Base-by-base conservation (phyloP, 306 rosid genomes). In the Vachellia pachyceras region DNA sequence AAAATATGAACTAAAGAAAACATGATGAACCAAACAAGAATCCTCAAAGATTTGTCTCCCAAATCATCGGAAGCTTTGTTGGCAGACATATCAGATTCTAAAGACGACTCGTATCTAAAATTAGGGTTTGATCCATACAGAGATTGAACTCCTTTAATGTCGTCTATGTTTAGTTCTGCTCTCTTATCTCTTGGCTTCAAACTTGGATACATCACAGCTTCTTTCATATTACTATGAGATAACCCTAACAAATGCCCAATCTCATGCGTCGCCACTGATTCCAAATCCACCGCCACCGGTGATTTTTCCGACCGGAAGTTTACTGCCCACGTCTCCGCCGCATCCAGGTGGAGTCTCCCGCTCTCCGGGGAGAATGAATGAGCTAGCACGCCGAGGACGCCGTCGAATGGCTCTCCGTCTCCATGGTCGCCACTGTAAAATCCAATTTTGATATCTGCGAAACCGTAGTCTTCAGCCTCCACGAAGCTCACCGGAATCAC, bases 221-320 rank as follows among this genome's bases (percentile, higher is more conserved):
- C 93, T 29, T 80, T 87, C 12, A 88, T 91, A 7, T 77, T 35
- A 58, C 97, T 92, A 68, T 94, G 98, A 3, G 90, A 95, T 73
- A 94, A 69, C 37, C 98, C 97, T 23, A 94, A 80, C 88, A 94
- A 40, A 77, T 94, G 98, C 5, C 98, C 98, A 8, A 92, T 94
- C 89, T 94, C 98, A 36, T 94, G 97, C 1, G 90, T 84, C 6
- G 91, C 97, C 49, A 94, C 96, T 4, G 98, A 94, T 57, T 94
- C 98, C 84, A 94, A 82, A 77, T 94, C 96, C 20, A 94, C 78
- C 0, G 98, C 98, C 83, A 82, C 91, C 20, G 75, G 65, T 0
- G 98, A 94, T 39, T 79, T 79, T 20, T 90, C 93, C 1, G 0
- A 9, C 14, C 12, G 6, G 11, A 92, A 90, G 70, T 90, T 90